Conservation (phyloP, 352 stramenopile species). For the Phytophthora cactorum region DNA sequence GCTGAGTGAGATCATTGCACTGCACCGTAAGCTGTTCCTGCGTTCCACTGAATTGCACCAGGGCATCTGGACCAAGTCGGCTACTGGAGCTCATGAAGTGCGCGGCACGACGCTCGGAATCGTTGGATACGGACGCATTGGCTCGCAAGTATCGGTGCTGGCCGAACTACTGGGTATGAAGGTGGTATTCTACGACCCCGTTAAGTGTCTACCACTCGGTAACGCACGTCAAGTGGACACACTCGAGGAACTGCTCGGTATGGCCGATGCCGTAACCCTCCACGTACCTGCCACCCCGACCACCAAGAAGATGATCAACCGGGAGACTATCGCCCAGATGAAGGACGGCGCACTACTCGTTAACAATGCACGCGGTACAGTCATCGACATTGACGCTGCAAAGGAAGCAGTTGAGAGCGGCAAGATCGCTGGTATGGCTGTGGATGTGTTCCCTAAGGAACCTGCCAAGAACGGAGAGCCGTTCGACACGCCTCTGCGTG, state of each 20-base stretch:
- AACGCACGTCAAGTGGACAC: constrained; percentile 87
- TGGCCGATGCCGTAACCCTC: constrained; percentile 94
- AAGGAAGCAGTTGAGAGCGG: constrained; percentile 89
- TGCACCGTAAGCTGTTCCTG: constrained; percentile 85
- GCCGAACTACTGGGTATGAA: constrained; percentile 93
- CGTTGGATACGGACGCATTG: constrained; percentile 83
- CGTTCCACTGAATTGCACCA: constrained; percentile 80
- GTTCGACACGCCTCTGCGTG: constrained; percentile 88
- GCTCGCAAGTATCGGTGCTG: constrained; percentile 83
- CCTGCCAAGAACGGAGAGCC: constrained; percentile 84
- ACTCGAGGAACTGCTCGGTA: constrained; percentile 82
- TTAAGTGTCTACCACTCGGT: constrained; percentile 79
- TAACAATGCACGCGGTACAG: constrained; percentile 95
- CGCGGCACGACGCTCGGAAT: constrained; percentile 83
- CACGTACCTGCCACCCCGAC: constrained; percentile 95
- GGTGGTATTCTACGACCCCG: constrained; percentile 94
- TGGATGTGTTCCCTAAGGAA: constrained; percentile 93
- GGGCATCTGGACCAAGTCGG: constrained; percentile 83
- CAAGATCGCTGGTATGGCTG: constrained; percentile 80
- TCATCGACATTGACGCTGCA: constrained; percentile 95
- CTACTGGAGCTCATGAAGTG: constrained; percentile 80
- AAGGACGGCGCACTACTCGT: constrained; percentile 93
- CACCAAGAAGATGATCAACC: constrained; percentile 94
- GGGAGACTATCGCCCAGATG: constrained; percentile 88
- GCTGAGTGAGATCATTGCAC: constrained; percentile 78